Conservation (phyloP, 441 rosid genomes). For the Brassica hybrid region DNA sequence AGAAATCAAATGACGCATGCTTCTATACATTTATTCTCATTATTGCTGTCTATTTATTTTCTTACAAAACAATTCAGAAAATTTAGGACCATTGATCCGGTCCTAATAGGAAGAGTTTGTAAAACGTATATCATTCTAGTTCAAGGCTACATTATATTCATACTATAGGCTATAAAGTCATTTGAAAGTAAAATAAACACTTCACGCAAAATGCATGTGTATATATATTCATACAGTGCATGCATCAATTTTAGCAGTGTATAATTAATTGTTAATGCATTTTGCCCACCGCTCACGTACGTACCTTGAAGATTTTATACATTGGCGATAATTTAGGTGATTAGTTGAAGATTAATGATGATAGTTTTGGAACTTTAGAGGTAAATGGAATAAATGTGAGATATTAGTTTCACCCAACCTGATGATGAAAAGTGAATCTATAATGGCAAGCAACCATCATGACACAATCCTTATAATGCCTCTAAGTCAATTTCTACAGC, state of each 20-base stretch:
- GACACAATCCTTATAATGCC: slow-evolving; percentile 46
- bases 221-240: neutral
- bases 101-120: neutral
- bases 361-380: slow-evolving; percentile 22
- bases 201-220: neutral
- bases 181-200: neutral
- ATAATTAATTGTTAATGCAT: neutral
- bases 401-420: slow-evolving; percentile 32
- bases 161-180: slow-evolving; percentile 3
- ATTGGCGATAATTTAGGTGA: slow-evolving; percentile 19
- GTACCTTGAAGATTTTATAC: slow-evolving; percentile 14
- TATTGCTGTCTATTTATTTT: slow-evolving; percentile 24
- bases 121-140: slow-evolving; percentile 9
- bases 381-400: slow-evolving; percentile 18
- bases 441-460: slow-evolving; percentile 41
- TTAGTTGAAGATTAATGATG: slow-evolving; percentile 35
- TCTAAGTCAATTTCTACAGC: slow-evolving; percentile 47
- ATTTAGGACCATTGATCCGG: slow-evolving; percentile 11
- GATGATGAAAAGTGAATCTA: slow-evolving; percentile 36
- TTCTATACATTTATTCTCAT: slow-evolving; percentile 26
- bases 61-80: neutral
- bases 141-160: neutral
- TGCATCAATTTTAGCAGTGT: too few relatives aligned
- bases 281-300: slow-evolving; percentile 23
- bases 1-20: slow-evolving; percentile 42